Evolutionary conservation across 208 protist species (phyloP), one percentile per base, ranked within the genome.

Genomic region (Crithidia brevicula): DNA sequence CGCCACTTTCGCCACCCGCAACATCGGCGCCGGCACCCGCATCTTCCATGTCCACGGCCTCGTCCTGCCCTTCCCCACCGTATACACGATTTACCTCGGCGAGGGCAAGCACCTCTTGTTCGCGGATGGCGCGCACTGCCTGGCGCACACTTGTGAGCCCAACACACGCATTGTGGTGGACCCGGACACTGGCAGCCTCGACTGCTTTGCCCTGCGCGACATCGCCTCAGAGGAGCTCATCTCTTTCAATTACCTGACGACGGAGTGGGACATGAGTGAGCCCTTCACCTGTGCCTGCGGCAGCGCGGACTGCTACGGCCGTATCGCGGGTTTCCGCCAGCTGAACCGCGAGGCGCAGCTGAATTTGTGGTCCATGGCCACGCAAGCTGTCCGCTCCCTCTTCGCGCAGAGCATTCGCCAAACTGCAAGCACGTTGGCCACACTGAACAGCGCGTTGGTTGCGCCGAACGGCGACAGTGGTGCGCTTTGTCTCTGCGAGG

Each of bases 241-340:
- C 34, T 85, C 83, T 62, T 94, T 93, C 79, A 94, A 96, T 78
- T 96, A 96, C 73, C 78, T 93, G 18, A 85, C 85, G 47, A 92
- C 91, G 46, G 91, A 96, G 85, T 96, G 87, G 86, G 83, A 92
- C 66, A 93, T 96, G 88, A 79, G 83, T 31, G 71, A 67, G 60
- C 86, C 91, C 6, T 96, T 96, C 75, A 57, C 33, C 5, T 96
- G 91, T 46, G 68, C 49, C 13, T 96, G 91, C 66, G 85, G 85
- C 67, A 75, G 53, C 63, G 47, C 57, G 27, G 33, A 56, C 11
- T 95, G 89, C 74, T 77, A 76, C 72, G 71, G 77, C 49, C 63
- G 75, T 46, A 93, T 95, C 46, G 74, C 75, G 46, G 89, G 89
- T 20, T 95, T 90, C 65, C 74, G 81, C 34, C 76, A 92, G 56